Base-by-base conservation (phyloP, 495 filamentous ascomycete species). In the Aspergillus biplanus region DNA sequence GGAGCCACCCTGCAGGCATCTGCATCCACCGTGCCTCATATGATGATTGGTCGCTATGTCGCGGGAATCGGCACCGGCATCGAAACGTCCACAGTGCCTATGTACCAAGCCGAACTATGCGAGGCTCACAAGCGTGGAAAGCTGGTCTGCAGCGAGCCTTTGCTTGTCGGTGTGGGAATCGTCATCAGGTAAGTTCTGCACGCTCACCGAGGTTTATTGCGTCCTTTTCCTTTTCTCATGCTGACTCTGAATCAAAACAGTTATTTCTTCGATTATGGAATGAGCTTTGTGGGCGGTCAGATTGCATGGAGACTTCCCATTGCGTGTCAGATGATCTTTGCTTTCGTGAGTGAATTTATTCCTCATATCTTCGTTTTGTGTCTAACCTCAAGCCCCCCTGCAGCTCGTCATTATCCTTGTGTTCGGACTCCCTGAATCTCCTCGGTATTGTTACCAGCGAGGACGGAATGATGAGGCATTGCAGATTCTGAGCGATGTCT, bases 51-150 rank as follows among this genome's bases (percentile, higher is more conserved):
- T 3, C 69, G 81, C 31, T 71, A 83, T 56, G 71, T 86, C 5
- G 77, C 80, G 0, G 82, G 82, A 12, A 75, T 85, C 42, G 83
- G 83, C 6, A 84, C 82, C 50, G 83, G 83, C 11, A 76, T 79
- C 54, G 79, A 83, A 56, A 77, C 78, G 8, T 72, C 72, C 31
- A 82, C 79, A 5, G 79, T 79, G 15, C 81, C 82, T 5, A 77
- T 83, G 52, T 85, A 80, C 66, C 82, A 83, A 59, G 75, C 78
- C 5, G 82, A 86, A 59, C 64, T 80, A 12, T 80, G 76, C 35
- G 73, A 82, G 33, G 73, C 75, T 0, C 71, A 68, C 18, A 73
- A 74, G 16, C 71, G 81, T 48, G 83, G 82, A 15, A 70, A 71
- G 27, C 67, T 81, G 3, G 73, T 86, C 13, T 75, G 72, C n/a